Evolutionary conservation across 495 filamentous ascomycete species (phyloP), one percentile per base, ranked within the genome.

Genomic region (Penicillium chermesinum): DNA sequence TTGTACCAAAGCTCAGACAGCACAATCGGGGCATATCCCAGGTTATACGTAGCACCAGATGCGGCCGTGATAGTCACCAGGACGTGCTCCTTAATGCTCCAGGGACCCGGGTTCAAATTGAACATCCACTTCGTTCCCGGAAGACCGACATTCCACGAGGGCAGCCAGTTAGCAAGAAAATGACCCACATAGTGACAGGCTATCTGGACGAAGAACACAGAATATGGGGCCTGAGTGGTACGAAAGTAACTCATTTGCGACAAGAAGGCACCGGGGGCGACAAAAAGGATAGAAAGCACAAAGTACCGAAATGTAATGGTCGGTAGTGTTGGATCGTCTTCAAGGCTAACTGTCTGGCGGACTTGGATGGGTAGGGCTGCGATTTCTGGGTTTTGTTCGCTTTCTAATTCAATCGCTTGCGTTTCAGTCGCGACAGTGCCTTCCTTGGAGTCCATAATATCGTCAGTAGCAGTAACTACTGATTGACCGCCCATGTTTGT

Each of bases 271-370:
- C 77, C 77, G 1, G 77, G 75, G 5, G 73, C 58, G 20, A 79
- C 69, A 46, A 79, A 81, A 18, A 80, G 55, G 47, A 69, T 55
- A 16, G 70, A 66, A 17, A 81, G 69, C 8, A 82, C 39, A 54
- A 79, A 78, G 50, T 77, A 79, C 19, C 78, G 72, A 54, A 82
- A 80, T 12, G 77, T 80, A 13, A 80, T 61, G 8, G 74, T 77
- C 2, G 75, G 72, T 4, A 76, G 54, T 3, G 57, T 70, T 1
- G 76, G 67, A 49, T 82, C 76, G 48, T 80, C 76, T 17, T 65
- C 69, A 48, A 80, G 59, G 58, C 67, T 74, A 44, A 79, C 72
- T 36, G 80, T 59, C 32, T 74, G 71, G 15, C 79, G 71, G 2
- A 82, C 76, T 43, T 73, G 63, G 7, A 61, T 53, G 3, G 75